Evolutionary conservation across 768 basidiomycete genomes (phyloP).

Genomic region (Trametes elegans): DNA sequence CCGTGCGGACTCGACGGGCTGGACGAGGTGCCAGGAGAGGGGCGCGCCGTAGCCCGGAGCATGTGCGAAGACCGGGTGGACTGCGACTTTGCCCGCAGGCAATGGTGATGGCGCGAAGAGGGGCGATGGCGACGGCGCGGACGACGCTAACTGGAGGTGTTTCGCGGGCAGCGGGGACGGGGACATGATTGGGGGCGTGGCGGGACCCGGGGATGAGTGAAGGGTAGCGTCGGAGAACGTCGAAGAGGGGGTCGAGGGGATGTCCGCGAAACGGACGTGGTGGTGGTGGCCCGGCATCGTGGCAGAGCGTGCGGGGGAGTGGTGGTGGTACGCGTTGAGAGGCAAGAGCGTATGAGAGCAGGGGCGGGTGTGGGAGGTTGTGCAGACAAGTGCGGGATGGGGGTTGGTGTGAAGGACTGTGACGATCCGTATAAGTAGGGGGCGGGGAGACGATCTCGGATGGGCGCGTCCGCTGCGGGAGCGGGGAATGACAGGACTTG

Average conservation of each 20-base stretch:
- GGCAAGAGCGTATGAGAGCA: background rate
- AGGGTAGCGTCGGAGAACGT: conserved; percentile 20
- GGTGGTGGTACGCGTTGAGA: background rate
- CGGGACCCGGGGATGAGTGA: conserved; percentile 21
- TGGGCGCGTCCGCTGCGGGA: conserved; percentile 1
- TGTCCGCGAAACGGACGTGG: conserved; percentile 25
- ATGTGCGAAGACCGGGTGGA: conserved; percentile 25
- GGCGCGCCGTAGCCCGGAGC: background rate
- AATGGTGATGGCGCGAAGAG: conserved; percentile 4
- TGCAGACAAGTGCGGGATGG: background rate
- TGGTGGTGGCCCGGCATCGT: conserved; percentile 24
- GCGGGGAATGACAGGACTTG: background rate
- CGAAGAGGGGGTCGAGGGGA: conserved; percentile 24
- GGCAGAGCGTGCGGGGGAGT: background rate
- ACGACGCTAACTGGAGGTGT: no score
- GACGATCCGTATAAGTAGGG: conserved; percentile 8
- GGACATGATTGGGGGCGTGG: conserved; percentile 19
- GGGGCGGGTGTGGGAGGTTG: background rate
- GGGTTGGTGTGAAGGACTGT: conserved; percentile 6
- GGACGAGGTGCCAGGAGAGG: conserved; percentile 19
- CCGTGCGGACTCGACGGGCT: conserved; percentile 2
- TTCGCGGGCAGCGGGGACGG: conserved; percentile 5
- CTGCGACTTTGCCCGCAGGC: conserved; percentile 5
- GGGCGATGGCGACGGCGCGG: conserved; percentile 3
- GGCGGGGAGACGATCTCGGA: conserved; percentile 11